These are phyloP conservation scores for Adenanthera pavonina DNA, from an alignment of 306 rosid species.

Conservation along the genomic window DNA sequence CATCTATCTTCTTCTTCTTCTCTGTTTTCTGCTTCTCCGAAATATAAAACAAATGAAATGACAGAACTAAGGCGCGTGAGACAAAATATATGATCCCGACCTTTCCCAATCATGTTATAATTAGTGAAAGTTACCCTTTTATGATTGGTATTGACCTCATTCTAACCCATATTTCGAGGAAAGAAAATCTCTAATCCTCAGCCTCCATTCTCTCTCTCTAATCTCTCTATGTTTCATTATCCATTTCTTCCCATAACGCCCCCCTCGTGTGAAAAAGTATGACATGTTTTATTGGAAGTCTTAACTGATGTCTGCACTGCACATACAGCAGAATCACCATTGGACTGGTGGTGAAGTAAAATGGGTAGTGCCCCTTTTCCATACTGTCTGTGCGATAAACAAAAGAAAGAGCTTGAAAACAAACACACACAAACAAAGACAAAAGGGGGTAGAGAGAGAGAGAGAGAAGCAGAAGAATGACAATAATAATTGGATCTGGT, in stretches of 20 bases:
- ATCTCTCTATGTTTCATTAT: too few species aligned
- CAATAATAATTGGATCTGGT: constrained; percentile 43
- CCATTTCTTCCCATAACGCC: too few species aligned
- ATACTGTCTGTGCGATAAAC: constrained; percentile 18
- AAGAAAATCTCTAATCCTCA: background rate
- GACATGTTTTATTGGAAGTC: background rate
- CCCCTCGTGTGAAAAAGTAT: too few species aligned
- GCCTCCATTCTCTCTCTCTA: too few species aligned
- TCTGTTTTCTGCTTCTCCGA: background rate
- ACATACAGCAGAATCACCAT: background rate
- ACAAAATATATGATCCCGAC: constrained; percentile 20
- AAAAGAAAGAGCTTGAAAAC: constrained; percentile 16
- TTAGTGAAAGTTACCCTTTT: constrained; percentile 6
- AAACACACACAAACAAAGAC: constrained; percentile 14
- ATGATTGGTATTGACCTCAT: constrained; percentile 4
- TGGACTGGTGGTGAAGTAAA: background rate
- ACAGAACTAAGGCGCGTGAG: background rate
- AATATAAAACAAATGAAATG: constrained; percentile 29
- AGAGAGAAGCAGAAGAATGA: constrained; percentile 40
- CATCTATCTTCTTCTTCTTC: background rate
- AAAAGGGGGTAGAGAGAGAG: background rate
- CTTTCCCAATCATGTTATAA: background rate
- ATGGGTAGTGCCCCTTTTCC: constrained; percentile 9
- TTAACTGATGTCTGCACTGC: background rate
- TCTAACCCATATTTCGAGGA: background rate